Conservation (phyloP, 805 yeast species). For the Teunomyces barrocoloradensis region DNA sequence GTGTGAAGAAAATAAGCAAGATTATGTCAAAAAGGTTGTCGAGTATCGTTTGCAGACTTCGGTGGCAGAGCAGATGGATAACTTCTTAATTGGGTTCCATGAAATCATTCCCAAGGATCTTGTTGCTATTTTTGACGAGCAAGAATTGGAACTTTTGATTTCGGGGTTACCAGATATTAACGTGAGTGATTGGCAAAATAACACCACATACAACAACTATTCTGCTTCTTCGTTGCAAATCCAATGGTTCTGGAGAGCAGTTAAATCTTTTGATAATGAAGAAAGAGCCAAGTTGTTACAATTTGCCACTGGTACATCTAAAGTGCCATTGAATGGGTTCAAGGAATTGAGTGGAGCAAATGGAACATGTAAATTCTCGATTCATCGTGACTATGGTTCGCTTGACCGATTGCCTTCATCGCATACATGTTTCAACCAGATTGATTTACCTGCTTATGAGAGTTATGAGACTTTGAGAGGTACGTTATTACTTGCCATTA, state of each 20-base stretch:
- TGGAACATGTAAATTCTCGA: conserved; percentile 81
- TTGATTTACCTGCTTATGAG: conserved; percentile 90
- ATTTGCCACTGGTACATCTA: conserved; percentile 95
- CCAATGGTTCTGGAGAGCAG: conserved; percentile 98
- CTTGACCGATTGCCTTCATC: conserved; percentile 89
- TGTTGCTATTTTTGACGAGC: conserved; percentile 88
- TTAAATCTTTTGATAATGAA: conserved; percentile 87
- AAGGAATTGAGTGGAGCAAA: conserved; percentile 83
- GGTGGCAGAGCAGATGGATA: conserved; percentile 83
- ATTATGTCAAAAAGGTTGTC: conserved; percentile 81
- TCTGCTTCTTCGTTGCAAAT: conserved; percentile 80
- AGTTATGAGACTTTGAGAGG: conserved; percentile 83
- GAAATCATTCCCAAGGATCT: conserved; percentile 83
- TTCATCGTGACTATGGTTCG: conserved; percentile 85
- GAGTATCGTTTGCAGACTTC: conserved; percentile 83
- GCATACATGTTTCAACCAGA: conserved; percentile 95
- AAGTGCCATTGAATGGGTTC: conserved; percentile 94
- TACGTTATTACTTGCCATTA: conserved; percentile 76
- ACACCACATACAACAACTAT: conserved; percentile 79
- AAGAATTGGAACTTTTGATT: conserved; percentile 86
- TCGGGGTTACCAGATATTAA: conserved; percentile 96
- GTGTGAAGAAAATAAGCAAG: conserved; percentile 86
- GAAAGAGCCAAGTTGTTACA: conserved; percentile 92
- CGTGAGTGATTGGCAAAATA: conserved; percentile 92
- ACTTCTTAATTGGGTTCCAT: conserved; percentile 82